phyloP scores from a whole-genome alignment of 371 early-diverging fungal genomes.

The Rhizopus stolonifer region DNA sequence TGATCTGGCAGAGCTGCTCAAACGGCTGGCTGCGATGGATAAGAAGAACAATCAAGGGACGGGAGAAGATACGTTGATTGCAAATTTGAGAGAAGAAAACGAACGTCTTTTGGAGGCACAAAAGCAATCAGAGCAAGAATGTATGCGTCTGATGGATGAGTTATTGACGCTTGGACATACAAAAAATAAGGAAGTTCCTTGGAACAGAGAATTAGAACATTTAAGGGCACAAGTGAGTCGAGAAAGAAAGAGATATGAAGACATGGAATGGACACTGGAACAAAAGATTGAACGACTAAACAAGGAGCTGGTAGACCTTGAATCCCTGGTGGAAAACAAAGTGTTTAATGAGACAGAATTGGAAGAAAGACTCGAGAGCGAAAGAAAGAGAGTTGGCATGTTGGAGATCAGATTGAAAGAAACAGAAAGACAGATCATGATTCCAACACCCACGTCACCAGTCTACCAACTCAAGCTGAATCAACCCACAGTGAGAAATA shows the following conservation, averaged over 20 bases:
- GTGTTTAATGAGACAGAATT: constrained; percentile 69
- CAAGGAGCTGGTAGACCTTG: constrained; percentile 68
- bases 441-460: constrained; percentile 12
- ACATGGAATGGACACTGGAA: constrained; percentile 51
- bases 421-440: constrained; percentile 9
- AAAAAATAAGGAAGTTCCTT: neutral
- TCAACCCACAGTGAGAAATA: neutral
- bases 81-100: constrained; percentile 10
- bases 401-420: constrained; percentile 27
- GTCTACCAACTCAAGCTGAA: neutral
- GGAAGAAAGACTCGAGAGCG: constrained; percentile 54
- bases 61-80: neutral
- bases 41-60: constrained; percentile 5
- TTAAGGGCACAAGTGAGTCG: constrained; percentile 46
- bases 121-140: constrained; percentile 67
- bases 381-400: constrained; percentile 40
- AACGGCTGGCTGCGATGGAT: constrained; percentile 11
- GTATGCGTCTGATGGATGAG: constrained; percentile 70
- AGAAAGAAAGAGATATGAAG: constrained; percentile 48
- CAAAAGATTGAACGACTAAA: constrained; percentile 57
- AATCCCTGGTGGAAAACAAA: constrained; percentile 69
- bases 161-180: constrained; percentile 37
- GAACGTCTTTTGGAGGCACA: constrained; percentile 40
- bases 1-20: constrained; percentile 27
- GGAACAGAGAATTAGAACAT: constrained; percentile 40